Percentiles rank a stretch among this genome's conserved stretches.
Evolutionary conservation across 805 yeast species (phyloP).

Genomic region (Saturnispora serradocipensis): DNA sequence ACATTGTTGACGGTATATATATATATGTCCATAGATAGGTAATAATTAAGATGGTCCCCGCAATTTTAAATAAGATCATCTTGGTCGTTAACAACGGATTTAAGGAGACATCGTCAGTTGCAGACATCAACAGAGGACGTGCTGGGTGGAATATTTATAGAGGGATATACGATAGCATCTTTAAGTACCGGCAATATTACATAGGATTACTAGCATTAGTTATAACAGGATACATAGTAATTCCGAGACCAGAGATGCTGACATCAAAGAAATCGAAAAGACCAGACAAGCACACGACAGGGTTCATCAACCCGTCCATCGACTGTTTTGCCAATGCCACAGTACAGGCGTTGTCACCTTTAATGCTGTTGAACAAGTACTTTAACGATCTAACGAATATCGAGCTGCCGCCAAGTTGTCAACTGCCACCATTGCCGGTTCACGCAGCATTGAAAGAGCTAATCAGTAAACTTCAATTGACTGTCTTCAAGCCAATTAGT

Average conservation of each 20-base stretch:
- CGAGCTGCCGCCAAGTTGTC: background rate
- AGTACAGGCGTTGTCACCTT: conserved; percentile 64
- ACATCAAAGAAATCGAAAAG: conserved; percentile 29
- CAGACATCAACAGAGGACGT: background rate
- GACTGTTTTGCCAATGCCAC: conserved; percentile 93
- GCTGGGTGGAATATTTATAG: background rate
- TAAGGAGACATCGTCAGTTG: background rate
- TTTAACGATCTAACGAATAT: conserved; percentile 29
- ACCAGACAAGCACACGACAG: conserved; percentile 71
- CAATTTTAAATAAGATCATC: background rate
- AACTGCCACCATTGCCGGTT: conserved; percentile 36
- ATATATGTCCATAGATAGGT: background rate
- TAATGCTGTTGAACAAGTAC: conserved; percentile 52
- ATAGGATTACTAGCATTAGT: background rate
- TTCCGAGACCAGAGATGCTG: background rate
- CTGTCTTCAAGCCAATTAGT: conserved; percentile 42
- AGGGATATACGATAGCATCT: background rate
- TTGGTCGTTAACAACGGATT: background rate
- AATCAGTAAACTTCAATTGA: conserved; percentile 51
- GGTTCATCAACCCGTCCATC: conserved; percentile 69
- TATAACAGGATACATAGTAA: background rate
- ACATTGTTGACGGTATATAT: background rate
- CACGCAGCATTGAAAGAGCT: conserved; percentile 50
- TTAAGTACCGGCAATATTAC: background rate
- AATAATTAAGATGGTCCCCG: background rate